These are phyloP conservation scores for Omphalea diandra DNA, from an alignment of 441 rosid species.

Conservation along the genomic window DNA sequence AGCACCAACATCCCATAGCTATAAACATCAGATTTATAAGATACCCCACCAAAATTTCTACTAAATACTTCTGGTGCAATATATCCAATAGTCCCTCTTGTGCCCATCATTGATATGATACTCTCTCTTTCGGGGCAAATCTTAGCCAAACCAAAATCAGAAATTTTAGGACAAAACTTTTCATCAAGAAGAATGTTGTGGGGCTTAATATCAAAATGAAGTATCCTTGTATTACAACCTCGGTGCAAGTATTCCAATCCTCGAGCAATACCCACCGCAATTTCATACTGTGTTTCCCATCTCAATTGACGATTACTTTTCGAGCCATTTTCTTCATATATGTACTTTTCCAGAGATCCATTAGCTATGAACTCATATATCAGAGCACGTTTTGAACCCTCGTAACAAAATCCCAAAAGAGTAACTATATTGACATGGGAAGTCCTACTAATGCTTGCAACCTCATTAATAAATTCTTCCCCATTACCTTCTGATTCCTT, in stretches of 20 bases:
- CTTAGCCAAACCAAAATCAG: conserved; percentile 30
- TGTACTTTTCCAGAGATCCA: conserved; percentile 27
- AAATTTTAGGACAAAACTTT: conserved; percentile 21
- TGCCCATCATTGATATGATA: no score
- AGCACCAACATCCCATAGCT: no score
- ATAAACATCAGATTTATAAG: no score
- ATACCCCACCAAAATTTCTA: no score
- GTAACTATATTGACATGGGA: no score
- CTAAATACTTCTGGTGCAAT: no score
- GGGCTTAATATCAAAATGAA: conserved; percentile 27
- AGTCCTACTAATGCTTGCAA: no score
- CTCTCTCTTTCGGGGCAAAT: conserved; percentile 10
- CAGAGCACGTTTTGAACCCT: no score
- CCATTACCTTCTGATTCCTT: conserved; percentile 2
- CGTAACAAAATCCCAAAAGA: no score
- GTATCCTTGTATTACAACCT: conserved; percentile 19
- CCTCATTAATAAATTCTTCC: conserved; percentile 23
- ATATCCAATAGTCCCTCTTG: conserved; percentile 15
- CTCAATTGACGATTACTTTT: not conserved
- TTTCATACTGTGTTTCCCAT: not conserved
- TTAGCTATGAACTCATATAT: no score
- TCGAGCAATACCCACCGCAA: conserved; percentile 20
- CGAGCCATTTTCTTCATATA: not conserved
- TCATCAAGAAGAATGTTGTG: no score
- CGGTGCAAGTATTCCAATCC: conserved; percentile 28